Evolutionary conservation across 768 basidiomycete genomes (phyloP).

Genomic region (Phaeotremella skinneri): DNA sequence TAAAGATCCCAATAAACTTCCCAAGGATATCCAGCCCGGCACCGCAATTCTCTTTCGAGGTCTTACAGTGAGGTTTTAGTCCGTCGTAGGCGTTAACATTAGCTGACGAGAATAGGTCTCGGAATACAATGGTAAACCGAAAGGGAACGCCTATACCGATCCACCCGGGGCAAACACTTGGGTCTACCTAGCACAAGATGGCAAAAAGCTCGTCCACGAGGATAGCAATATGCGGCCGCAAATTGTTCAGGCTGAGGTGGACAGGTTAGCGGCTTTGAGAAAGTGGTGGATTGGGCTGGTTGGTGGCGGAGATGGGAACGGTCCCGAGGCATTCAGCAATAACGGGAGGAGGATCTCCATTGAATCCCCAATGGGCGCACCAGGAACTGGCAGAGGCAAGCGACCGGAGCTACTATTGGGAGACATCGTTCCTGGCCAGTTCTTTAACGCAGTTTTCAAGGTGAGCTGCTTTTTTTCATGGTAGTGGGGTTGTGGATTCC

Average conservation of each 20-base stretch:
- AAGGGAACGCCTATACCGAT: slow-evolving; percentile 23
- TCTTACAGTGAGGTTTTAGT: slow-evolving; percentile 17
- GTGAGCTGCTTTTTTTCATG: slow-evolving; percentile 24
- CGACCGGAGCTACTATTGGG: slow-evolving; percentile 6
- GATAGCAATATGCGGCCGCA: slow-evolving; percentile 3
- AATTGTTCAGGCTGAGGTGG: slow-evolving; percentile 13
- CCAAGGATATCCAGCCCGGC: slow-evolving; percentile 15
- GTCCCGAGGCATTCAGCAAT: background rate
- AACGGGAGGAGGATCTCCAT: background rate
- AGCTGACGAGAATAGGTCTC: slow-evolving; percentile 14
- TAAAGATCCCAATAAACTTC: slow-evolving; percentile 12
- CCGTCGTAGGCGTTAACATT: background rate
- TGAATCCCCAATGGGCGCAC: background rate
- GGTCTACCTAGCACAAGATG: slow-evolving; percentile 13
- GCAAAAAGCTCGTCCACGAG: background rate
- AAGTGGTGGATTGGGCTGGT: slow-evolving; percentile 21
- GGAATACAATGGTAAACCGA: slow-evolving; percentile 28
- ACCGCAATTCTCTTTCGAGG: slow-evolving; percentile 25
- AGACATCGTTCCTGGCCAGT: slow-evolving; percentile 11
- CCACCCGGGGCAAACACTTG: slow-evolving; percentile 20
- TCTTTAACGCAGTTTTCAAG: slow-evolving; percentile 33
- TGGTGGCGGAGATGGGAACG: background rate
- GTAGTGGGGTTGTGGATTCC: too few relatives aligned
- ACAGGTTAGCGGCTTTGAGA: slow-evolving; percentile 20
- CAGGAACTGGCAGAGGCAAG: background rate